These are phyloP conservation scores for Erythrobasidium yunnanense DNA, from an alignment of 768 basidiomycete species.

Conservation along the genomic window DNA sequence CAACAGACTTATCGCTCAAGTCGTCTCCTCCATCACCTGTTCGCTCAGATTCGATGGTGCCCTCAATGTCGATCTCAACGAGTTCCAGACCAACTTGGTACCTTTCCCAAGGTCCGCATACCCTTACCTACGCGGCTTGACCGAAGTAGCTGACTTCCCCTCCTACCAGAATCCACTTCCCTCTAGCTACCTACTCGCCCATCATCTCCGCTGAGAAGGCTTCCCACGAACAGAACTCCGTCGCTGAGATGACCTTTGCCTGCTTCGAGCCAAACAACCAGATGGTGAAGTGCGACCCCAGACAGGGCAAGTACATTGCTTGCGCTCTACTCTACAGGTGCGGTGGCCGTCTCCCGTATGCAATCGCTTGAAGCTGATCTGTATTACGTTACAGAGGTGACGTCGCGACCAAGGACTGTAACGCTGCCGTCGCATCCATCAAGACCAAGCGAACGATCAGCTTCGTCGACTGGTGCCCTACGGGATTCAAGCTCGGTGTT, in stretches of 20 bases:
- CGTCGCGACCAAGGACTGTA: slow-evolving; percentile 91
- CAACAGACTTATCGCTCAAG: slow-evolving; percentile 93
- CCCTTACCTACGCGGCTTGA: slow-evolving; percentile 44
- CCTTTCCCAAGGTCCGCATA: slow-evolving; percentile 50
- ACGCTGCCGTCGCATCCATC: slow-evolving; percentile 81
- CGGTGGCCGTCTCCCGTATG: slow-evolving; percentile 24
- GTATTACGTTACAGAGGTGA: slow-evolving; percentile 81
- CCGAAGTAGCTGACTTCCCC: slow-evolving; percentile 42
- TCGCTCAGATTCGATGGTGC: slow-evolving; percentile 95
- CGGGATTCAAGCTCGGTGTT: slow-evolving; percentile 96
- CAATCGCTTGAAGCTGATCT: background rate
- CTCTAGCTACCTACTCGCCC: slow-evolving; percentile 71
- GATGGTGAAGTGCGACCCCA: slow-evolving; percentile 93
- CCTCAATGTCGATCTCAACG: slow-evolving; percentile 90
- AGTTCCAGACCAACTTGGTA: slow-evolving; percentile 98
- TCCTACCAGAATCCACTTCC: slow-evolving; percentile 78
- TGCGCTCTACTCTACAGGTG: slow-evolving; percentile 39
- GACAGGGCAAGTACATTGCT: slow-evolving; percentile 89
- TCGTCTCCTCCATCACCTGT: slow-evolving; percentile 94
- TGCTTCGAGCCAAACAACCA: slow-evolving; percentile 96
- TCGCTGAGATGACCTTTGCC: slow-evolving; percentile 94
- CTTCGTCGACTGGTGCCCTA: slow-evolving; percentile 97
- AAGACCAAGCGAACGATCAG: slow-evolving; percentile 97
- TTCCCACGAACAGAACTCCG: slow-evolving; percentile 90
- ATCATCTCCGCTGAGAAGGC: slow-evolving; percentile 87